Base-by-base conservation (phyloP, 805 yeast species). In the Ogataea methylovora region DNA sequence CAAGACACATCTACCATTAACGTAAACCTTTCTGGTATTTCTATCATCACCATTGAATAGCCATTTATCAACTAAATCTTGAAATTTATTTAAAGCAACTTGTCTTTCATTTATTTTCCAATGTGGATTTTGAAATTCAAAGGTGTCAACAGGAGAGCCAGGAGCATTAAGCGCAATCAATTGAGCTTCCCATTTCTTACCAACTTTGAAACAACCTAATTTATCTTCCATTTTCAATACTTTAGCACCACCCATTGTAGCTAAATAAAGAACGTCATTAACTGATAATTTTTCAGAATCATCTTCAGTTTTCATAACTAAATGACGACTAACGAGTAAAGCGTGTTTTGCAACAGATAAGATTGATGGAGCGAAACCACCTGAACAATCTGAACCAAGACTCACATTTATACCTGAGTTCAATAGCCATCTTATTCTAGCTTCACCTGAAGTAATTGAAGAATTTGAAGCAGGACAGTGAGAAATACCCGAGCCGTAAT, bases 391-490 rank as follows among this genome's bases (percentile, higher is more conserved):
- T 3, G 84, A 73, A 0, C 88, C 88, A 22, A 87, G 65, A 2
- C 88, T 74, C 12, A 87, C 88, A 36, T 84, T 81, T 40, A 84
- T 68, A 5, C 70, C 73, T 24, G 69, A 67, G 28, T 76, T 68
- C 37, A 84, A 60, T 31, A 83, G 61, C 64, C 76, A 69, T 41
- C 79, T 68, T 5, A 87, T 76, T 15, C 84, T 79, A 5, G 94
- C 87, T 53, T 84, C 88, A 8, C 97, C 97, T 7, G 90, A 79
- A 1, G 92, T 77, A 34, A 87, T 66, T 17, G 87, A 76, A 2
- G 92, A 74, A 54, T 87, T 87, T 17, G 94, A 81, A 12, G 84
- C 73, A 1, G 97, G 97, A 58, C 97, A 87, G 56, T 88, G 96
- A 5, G 90, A 71, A 15, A 87, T 71, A 8, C 95, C 88, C 23